A percentile compares a stretch with the other conserved stretches of the same genome.
Conservation (phyloP, 2,329 filamentous ascomycete genomes). For the Raffaelea arxii region DNA sequence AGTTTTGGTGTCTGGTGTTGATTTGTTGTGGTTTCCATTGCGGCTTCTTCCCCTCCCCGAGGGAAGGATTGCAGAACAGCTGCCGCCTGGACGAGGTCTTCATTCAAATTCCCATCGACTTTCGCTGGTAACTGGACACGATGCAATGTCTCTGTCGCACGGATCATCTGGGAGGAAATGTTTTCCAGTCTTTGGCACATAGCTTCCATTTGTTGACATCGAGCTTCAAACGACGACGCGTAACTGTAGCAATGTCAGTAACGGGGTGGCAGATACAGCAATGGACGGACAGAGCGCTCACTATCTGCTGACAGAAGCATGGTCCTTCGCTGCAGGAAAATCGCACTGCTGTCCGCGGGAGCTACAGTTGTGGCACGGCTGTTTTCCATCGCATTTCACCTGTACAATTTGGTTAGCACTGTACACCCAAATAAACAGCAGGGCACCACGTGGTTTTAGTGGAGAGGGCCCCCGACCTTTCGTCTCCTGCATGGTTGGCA, state of each 20-base stretch:
- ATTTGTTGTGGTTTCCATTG: too few relatives aligned
- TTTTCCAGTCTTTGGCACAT: conserved; percentile 16
- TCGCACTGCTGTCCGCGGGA: conserved; percentile 14
- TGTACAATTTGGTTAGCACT: conserved; percentile 1
- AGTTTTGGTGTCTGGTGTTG: too few relatives aligned
- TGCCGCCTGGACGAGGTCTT: neutral
- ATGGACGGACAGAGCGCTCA: neutral
- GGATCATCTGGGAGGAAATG: conserved; percentile 5
- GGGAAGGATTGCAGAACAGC: neutral
- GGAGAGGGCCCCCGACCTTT: conserved; percentile 8
- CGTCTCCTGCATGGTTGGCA: conserved; percentile 14
- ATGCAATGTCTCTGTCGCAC: neutral
- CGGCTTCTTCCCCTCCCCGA: too few relatives aligned
- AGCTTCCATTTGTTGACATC: conserved; percentile 16
- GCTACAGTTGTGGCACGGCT: conserved; percentile 17
- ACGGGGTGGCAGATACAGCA: neutral
- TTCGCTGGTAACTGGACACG: too few relatives aligned
- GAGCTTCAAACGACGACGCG: conserved; percentile 13
- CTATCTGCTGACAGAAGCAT: conserved; percentile 15
- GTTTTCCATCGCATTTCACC: conserved; percentile 18
- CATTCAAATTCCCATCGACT: neutral
- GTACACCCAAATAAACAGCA: neutral
- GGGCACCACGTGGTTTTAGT: too few relatives aligned
- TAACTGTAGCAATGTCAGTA: conserved; percentile 8
- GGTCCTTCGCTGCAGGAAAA: conserved; percentile 15